A percentile compares a stretch with the other conserved stretches of the same genome.
These are phyloP conservation scores for Asterophora parasitica DNA, from an alignment of 768 basidiomycete species.

Conservation along the genomic window DNA sequence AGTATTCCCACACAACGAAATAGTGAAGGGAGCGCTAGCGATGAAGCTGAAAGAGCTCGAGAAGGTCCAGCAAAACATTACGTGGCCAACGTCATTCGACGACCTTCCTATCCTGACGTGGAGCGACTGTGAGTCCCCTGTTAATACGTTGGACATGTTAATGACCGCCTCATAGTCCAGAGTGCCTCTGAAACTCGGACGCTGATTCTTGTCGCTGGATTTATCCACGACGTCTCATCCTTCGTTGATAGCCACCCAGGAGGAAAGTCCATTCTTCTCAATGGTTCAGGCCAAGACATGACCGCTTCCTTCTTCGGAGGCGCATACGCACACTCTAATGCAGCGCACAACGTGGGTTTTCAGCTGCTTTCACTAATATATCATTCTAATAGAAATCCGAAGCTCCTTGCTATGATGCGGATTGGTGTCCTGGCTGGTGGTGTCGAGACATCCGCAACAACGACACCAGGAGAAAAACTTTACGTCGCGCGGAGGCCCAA, in stretches of 20 bases:
- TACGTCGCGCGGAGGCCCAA: conserved; percentile 29
- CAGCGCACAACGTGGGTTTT: conserved; percentile 65
- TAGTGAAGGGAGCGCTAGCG: conserved; percentile 72
- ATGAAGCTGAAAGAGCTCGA: conserved; percentile 81
- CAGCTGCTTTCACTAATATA: background rate
- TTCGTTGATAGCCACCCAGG: conserved; percentile 82
- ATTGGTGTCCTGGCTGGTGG: conserved; percentile 65
- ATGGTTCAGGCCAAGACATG: conserved; percentile 73
- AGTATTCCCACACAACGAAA: conserved; percentile 85
- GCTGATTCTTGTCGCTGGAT: conserved; percentile 75
- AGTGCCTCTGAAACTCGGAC: conserved; percentile 59
- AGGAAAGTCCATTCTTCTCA: conserved; percentile 53
- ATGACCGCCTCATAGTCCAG: conserved; percentile 42
- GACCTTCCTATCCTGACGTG: conserved; percentile 75
- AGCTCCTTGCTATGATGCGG: conserved; percentile 74
- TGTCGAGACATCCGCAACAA: conserved; percentile 45
- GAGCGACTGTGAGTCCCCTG: conserved; percentile 62
- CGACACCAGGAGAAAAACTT: conserved; percentile 44
- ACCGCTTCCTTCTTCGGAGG: conserved; percentile 86
- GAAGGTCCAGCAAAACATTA: conserved; percentile 52
- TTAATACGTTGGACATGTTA: background rate
- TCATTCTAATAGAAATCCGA: conserved; percentile 12
- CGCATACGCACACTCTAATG: conserved; percentile 76
- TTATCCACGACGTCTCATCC: conserved; percentile 77
- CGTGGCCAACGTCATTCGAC: conserved; percentile 54